Percentiles rank a stretch among this genome's conserved stretches.
Conservation (phyloP, 805 yeast genomes). For the Barnettozyma sp. region DNA sequence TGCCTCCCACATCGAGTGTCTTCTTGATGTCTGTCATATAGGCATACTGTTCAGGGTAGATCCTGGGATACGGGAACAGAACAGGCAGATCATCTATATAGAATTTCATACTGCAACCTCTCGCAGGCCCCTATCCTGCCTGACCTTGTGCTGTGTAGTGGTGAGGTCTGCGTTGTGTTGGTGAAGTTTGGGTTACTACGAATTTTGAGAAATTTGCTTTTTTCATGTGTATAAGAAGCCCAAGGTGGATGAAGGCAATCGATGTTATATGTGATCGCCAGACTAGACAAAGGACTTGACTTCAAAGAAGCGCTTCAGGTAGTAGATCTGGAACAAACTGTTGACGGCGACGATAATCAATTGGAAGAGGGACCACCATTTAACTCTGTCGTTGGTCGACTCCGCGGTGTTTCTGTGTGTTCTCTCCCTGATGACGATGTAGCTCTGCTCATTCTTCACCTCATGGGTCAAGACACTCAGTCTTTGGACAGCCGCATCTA, state of each 20-base stretch:
- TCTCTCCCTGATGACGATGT: slow-evolving; percentile 92
- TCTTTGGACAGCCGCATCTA: slow-evolving; percentile 78
- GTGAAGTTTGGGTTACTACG: neutral
- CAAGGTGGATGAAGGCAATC: no score
- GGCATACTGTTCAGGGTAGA: slow-evolving; percentile 97
- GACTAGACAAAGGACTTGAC: slow-evolving; percentile 78
- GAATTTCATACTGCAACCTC: no score
- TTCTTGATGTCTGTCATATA: slow-evolving; percentile 95
- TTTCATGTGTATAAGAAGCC: neutral
- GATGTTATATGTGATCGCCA: no score
- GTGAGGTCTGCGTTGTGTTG: neutral
- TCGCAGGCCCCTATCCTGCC: no score
- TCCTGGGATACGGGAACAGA: slow-evolving; percentile 90
- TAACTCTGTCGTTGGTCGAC: slow-evolving; percentile 91
- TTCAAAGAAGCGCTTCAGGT: slow-evolving; percentile 91
- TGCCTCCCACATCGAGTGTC: slow-evolving; percentile 93
- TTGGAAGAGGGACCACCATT: slow-evolving; percentile 97
- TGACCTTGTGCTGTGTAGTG: slow-evolving; percentile 1
- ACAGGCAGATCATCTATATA: slow-evolving; percentile 94
- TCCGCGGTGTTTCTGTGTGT: slow-evolving; percentile 98
- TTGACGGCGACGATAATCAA: slow-evolving; percentile 76
- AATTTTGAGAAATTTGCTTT: no score
- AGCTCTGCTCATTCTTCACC: slow-evolving; percentile 84
- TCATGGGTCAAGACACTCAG: slow-evolving; percentile 72
- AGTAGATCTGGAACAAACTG: slow-evolving; percentile 89